These are phyloP conservation scores for Coffea eugenioides DNA, from an alignment of 257 asterid genomes.

Conservation along the genomic window DNA sequence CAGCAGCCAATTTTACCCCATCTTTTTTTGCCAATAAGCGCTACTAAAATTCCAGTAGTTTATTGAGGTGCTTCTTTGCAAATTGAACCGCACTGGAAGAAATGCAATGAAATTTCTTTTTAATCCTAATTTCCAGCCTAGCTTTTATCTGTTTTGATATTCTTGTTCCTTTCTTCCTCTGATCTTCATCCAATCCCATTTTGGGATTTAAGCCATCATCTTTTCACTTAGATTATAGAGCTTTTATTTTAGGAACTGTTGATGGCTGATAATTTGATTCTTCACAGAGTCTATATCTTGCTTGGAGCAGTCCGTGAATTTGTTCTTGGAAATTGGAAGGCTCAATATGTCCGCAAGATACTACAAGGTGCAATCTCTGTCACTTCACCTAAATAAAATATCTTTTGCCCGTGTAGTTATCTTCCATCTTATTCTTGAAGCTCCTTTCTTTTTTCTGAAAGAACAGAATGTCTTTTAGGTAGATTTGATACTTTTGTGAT, in stretches of 20 bases:
- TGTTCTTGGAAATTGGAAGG: conserved; percentile 92
- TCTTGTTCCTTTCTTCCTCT: neutral
- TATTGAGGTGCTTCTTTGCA: neutral
- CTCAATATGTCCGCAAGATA: conserved; percentile 94
- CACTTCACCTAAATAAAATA: neutral
- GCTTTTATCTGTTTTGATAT: neutral
- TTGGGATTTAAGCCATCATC: neutral
- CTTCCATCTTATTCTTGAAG: neutral
- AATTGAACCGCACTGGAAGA: neutral
- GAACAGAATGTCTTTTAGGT: neutral
- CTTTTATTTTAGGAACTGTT: neutral
- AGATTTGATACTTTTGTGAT: too few relatives aligned
- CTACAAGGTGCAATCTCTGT: conserved; percentile 66
- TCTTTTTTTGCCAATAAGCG: neutral
- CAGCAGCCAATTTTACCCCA: neutral
- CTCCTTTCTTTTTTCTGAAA: neutral
- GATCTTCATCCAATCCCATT: neutral
- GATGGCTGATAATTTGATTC: conserved; percentile 20
- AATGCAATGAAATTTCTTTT: neutral
- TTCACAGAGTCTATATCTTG: conserved; percentile 80
- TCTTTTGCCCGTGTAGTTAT: neutral
- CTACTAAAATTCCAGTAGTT: neutral
- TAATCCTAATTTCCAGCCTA: neutral
- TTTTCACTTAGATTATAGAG: neutral
- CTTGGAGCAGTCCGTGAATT: conserved; percentile 73